Percentiles rank a stretch among this genome's conserved stretches.
Evolutionary conservation across 2,329 filamentous ascomycete genomes (phyloP).

Genomic region (Colletotrichum tanaceti): DNA sequence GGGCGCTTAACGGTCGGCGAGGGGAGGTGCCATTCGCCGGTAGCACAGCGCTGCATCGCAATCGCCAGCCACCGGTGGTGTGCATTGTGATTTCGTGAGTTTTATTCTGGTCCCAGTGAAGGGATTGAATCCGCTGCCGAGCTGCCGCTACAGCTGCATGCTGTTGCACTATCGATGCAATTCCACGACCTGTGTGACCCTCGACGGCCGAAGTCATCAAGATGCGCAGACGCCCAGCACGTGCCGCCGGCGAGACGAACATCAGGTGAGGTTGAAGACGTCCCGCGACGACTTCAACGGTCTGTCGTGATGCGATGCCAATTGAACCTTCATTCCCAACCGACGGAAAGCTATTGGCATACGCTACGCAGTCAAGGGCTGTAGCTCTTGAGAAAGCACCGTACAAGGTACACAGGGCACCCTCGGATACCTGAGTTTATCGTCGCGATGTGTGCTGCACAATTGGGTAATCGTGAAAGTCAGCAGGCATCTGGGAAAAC

Average conservation of each 20-base stretch:
- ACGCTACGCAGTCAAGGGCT: not conserved
- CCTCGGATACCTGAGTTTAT: not conserved
- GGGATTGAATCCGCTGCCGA: slow-evolving; percentile 2
- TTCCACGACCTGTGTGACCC: not conserved
- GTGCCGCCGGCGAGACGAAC: slow-evolving; percentile 1
- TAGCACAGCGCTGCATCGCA: slow-evolving; percentile 1
- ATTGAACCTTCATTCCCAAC: not conserved
- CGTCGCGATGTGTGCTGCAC: too few species aligned
- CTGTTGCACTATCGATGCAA: slow-evolving; percentile 4
- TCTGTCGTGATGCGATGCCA: slow-evolving; percentile 14
- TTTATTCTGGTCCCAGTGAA: not conserved
- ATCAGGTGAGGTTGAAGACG: not conserved
- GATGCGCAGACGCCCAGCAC: slow-evolving; percentile 17
- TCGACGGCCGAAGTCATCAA: not conserved
- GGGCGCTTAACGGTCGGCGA: slow-evolving; percentile 39
- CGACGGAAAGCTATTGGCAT: not conserved
- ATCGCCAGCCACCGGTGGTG: not conserved
- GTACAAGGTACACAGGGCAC: not conserved
- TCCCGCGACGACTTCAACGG: not conserved
- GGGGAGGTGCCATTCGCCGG: slow-evolving; percentile 21
- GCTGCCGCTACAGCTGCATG: slow-evolving; percentile 8
- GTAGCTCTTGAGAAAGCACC: slow-evolving; percentile 2
- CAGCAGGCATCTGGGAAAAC: slow-evolving; percentile 7
- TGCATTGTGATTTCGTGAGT: too few species aligned
- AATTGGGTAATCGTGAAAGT: too few species aligned